A percentile compares a stretch with the other conserved stretches of the same genome.
These are phyloP conservation scores for Apostasia ramifera DNA, from an alignment of 106 monocot genomes.

Conservation along the genomic window DNA sequence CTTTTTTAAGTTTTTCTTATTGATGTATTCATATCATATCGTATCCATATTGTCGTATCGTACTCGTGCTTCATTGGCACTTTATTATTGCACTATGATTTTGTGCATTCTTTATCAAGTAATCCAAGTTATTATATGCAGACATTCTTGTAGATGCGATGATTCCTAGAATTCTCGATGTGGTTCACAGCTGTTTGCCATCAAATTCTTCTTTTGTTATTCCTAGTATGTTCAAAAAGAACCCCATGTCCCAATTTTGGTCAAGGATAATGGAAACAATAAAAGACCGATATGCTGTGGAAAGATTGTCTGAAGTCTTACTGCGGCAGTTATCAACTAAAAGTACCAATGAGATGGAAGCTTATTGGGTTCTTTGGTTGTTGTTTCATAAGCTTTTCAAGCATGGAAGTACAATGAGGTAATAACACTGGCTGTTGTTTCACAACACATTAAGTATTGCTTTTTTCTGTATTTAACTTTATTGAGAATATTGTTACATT, in stretches of 20 bases:
- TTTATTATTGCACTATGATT: no score
- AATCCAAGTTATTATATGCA: slow-evolving; percentile 22
- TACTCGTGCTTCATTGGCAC: no score
- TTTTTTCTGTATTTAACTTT: no score
- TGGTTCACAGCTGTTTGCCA: slow-evolving; percentile 36
- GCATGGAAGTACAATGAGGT: slow-evolving; percentile 47
- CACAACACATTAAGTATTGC: no score
- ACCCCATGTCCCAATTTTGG: slow-evolving; percentile 65
- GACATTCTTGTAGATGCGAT: slow-evolving; percentile 52
- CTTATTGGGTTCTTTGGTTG: slow-evolving; percentile 80
- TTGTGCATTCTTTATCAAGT: neutral
- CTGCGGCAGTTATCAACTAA: slow-evolving; percentile 49
- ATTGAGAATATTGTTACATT: no score
- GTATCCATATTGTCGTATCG: no score
- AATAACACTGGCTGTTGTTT: neutral
- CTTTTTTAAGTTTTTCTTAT: no score
- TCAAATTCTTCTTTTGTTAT: slow-evolving; percentile 16
- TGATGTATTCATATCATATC: no score
- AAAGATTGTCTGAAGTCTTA: slow-evolving; percentile 72
- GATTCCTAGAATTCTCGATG: slow-evolving; percentile 48
- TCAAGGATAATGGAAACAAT: slow-evolving; percentile 51
- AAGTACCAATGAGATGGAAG: slow-evolving; percentile 57
- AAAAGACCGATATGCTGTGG: slow-evolving; percentile 66
- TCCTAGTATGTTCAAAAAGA: slow-evolving; percentile 28
- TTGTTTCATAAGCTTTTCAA: slow-evolving; percentile 49